Base-by-base conservation (phyloP, 768 basidiomycete species). In the Tephrocybe sp. region DNA sequence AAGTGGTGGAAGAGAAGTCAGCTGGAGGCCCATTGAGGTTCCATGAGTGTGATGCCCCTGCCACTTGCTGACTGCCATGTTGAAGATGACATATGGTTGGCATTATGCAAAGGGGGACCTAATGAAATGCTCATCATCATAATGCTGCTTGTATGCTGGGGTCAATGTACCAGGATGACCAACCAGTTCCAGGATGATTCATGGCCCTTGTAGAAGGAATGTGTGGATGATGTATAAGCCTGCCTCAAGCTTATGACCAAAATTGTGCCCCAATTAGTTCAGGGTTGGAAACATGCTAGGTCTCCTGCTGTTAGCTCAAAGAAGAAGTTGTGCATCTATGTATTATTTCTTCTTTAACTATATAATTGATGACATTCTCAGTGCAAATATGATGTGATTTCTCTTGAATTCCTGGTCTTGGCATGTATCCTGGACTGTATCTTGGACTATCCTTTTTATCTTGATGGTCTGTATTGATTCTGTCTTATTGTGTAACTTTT, bases 1-100 rank as follows among this genome's bases (percentile, higher is more conserved):
- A 54, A 51, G 18, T 60, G 58, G 56, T 60, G 58, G 56, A 45
- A 51, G 34, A 9, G n/a, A 3, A 59, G 57, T 18, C 55, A 59
- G 21, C 58, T 50, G 6, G 32, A 39, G n/a, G 54, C 52, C 40
- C 49, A 44, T 3, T 14, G 32, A 26, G 12, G 10, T 3, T 48
- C 26, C 1, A 21, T 26, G 0, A 48, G 17, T 4, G 4, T 26
- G 6, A 43, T 43, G 42, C 45, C 33, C 2, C 5, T 45, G 5
- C 1, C 33, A 2, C 1, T 30, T 32, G 15, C 26, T 14, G 44
- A 34, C 10, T 36, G 37, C 8, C 18, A 15, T 20, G 10, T 6
- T 11, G 28, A 20, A 38, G 15, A 18, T n/a, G 12, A 56, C 21
- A 33, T 39, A 2, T 56, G 55, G 55, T 28, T 14, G 3, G 1